Evolutionary conservation across 116 monocot species (phyloP), one percentile per base, ranked within the genome.

Genomic region (Phalaenopsis hybrid): DNA sequence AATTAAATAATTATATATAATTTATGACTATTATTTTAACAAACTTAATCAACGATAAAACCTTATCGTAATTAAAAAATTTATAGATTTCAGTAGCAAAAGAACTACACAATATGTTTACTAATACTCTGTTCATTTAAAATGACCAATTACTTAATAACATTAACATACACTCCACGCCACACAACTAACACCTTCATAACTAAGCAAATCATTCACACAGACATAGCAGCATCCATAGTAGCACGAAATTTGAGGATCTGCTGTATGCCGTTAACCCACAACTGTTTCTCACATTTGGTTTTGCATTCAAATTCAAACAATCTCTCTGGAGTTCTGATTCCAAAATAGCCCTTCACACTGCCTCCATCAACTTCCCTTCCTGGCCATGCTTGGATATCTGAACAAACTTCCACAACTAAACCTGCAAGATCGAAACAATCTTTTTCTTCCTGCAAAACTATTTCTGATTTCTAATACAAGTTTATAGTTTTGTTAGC

Each of bases 221-320:
- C 72, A 59, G 69, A 46, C 78, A 78, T 81, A 12, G 76, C 52
- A 49, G 57, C 61, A 69, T 70, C 85, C 67, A 85, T 75, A 59
- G 57, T 87, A 18, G 81, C 79, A 7, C 43, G 31, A 51, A 82
- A 85, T 44, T 79, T 68, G 37, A 90, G 76, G 81, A 82, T 85
- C 70, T 87, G 82, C 12, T 46, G 78, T 31, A 90, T 85, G 59
- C 90, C 88, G 52, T 87, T 79, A 37, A 87, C 67, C 90, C 88
- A 88, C 17, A 81, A 74, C 44, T 75, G 57, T 34, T 88, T 81
- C 4, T 90, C 85, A 34, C n/a, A 49, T 73, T 80, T 81, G 77
- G 52, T 85, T 78, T 67, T 86, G 82, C 88, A 90, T 78, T 88
- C 90, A 67, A 88, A 88, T 48, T 90, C 90, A 57, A 90, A 85